Percentiles rank a stretch among this genome's conserved stretches.
Evolutionary conservation across 495 filamentous ascomycete species (phyloP).

Genomic region (Corynascus novoguineensis): DNA sequence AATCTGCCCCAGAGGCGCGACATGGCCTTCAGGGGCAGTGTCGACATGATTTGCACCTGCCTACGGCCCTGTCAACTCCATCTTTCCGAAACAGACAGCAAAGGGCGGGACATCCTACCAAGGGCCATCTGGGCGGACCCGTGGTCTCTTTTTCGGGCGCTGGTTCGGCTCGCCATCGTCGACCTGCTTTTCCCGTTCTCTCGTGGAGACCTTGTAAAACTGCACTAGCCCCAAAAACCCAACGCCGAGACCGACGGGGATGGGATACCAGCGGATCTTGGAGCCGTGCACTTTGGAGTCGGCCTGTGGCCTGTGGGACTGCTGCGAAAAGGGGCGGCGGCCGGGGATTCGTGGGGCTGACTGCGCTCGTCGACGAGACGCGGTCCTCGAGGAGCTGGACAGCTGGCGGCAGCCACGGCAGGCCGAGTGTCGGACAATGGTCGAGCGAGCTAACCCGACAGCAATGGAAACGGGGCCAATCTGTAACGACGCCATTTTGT

Average conservation of each 20-base stretch:
- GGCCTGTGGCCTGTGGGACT: conserved; percentile 38
- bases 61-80: conserved; percentile 33
- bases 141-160: conserved; percentile 58
- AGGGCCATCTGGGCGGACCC: conserved; percentile 78
- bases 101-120: conserved; percentile 50
- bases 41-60: conserved; percentile 96
- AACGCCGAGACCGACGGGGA: conserved; percentile 85
- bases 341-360: conserved; percentile 12
- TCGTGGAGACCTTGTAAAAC: conserved; percentile 66
- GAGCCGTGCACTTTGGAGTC: conserved; percentile 52
- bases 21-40: conserved; percentile 86
- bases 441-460: conserved; percentile 22
- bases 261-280: conserved; percentile 91
- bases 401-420: conserved; percentile 5
- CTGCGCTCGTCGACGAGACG: conserved; percentile 16
- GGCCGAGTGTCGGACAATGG: conserved; percentile 16
- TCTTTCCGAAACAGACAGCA: neutral
- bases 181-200: conserved; percentile 51
- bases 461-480: conserved; percentile 20
- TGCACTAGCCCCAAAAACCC: conserved; percentile 79
- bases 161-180: conserved; percentile 35
- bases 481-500: conserved; percentile 25
- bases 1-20: conserved; percentile 91
- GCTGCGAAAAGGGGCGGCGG: conserved; percentile 29
- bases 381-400: neutral